Base-by-base conservation (phyloP, 2,329 filamentous ascomycete species). In the Zymoseptoria pseudotritici region DNA sequence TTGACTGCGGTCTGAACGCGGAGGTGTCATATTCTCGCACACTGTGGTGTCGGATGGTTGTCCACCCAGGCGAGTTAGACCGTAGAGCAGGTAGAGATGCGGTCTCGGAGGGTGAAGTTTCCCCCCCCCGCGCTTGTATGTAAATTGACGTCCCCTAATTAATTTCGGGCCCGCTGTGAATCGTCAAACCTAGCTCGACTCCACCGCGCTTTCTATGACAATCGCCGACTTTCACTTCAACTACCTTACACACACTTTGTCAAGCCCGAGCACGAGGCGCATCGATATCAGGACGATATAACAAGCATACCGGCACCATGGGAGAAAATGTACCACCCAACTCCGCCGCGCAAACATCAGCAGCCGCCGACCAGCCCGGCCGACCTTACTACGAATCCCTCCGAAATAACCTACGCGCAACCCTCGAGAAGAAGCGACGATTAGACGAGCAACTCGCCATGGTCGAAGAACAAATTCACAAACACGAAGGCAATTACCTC, bases 401-500 rank as follows among this genome's bases (percentile, higher is more conserved):
- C 54, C 82, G 87, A 61, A 80, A 82, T 60, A 85, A 88, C 59
- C 78, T 91, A 3, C 82, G 86, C 63, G 83, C 86, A 58, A 84
- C 87, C 2, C 75, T 91, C 8, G 78, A 84, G 56, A 86, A 85
- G 75, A 88, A 87, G 71, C 80, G 84, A 26, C 67, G 81, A 19
- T 79, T 89, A 56, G 86, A 88, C 67, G 82, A 74, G 21, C 67
- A 72, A 54, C 61, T 74, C 17, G 67, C 71, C 8, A 63, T 64
- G 13, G 75, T 86, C 60, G 94, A 99, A 78, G 90, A 96, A 55
- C 83, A 84, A 65, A 97, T 99, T 69, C 86, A 83, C 72, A 86
- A 88, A 65, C 88, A 90, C 70, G 94, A 99, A 75, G 85, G 87
- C 60, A 83, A 87, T 19, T 99, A 99, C 74, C 85, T 99, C 56